Evolutionary conservation across 2,329 filamentous ascomycete species (phyloP), one percentile per base, ranked within the genome.

Genomic region (Aspergillus sp.): DNA sequence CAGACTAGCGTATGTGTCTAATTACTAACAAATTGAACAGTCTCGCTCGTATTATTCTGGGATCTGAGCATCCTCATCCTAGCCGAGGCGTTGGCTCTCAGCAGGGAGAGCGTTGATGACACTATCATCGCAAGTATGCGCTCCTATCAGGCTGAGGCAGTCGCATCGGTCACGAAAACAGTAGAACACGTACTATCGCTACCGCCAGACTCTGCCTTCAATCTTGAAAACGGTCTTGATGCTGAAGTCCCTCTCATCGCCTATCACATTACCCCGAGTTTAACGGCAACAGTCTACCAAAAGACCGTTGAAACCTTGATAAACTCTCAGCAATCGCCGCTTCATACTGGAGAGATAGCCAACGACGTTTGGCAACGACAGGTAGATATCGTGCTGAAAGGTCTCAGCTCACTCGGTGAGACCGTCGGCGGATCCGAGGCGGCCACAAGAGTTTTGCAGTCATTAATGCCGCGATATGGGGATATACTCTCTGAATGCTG

Each of bases 401-500:
- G 60, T 5, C 63, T 68, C n/a, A 25, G 65, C 8, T 67, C 68
- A 3, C 61, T 70, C 12, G 60, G 65, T 12, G 65, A 63, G 13
- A 70, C 69, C 0, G 57, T 70, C 32, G 67, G 68, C 12, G 68
- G 69, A 30, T 67, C 66, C 13, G 64, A 67, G 17, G 63, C 59
- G 4, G 55, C 55, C 6, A 51, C 43, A 2, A n/a, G 57, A 8
- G 60, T 61, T 3, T 47, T 68, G 10, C 43, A 47, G 38, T 45
- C 12, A 3, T 32, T 69, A 21, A 63, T 69, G 61, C 50, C 28
- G 3, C 51, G 52, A 19, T 55, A 68, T 54, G 67, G 66, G 4
- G 65, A 69, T 36, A 60, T 66, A 36, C 38, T 67, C 32, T 69
- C 65, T 3, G 68, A 70, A 25, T 69, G 64, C 36, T 69, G 67